Base-by-base conservation (phyloP, 169 alveolate genomes). In the Ichthyophthirius multifiliis region DNA sequence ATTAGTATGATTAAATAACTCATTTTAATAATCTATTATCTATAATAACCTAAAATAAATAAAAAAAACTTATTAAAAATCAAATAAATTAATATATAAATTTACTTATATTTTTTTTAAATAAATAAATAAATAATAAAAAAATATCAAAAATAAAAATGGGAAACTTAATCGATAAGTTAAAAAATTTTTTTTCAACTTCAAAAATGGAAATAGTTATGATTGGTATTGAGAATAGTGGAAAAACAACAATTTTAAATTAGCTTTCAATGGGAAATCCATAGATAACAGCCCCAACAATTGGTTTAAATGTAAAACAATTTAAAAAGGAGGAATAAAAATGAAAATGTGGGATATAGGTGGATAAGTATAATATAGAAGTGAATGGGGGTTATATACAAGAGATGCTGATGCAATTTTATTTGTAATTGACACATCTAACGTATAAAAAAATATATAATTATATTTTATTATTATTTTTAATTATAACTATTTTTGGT, bases 291-390 rank as follows among this genome's bases (percentile, higher is more conserved):
- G 92, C 89, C 13, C 94, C 94, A 7, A 92, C 96, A 23, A 87
- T 92, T 37, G 94, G 96, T 30, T 43, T 89, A 39, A 92, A 92
- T 83, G 94, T 92, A 15, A 87, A 83, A 74, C 73, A 75, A 65
- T 89, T 91, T 2, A 78, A 83, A 76, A 89, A 75, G 94, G 94
- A 73, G 89, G 86, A 37, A 87, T 92, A 5, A 76, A 74, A 6
- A 76, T 92, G 91, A 89, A 89, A 82, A 75, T 89, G 30, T 92
- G 96, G 93, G 93, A 92, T 67, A 67, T 92, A 4, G 96, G 94
- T 45, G 96, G 96, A 1, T 83, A 92, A 82, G 86, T 89, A 31
- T 82, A 92, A 65, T 87, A 92, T 82, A 65, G 96, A 73, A 77
- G 90, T 27, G 94, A 92, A 62, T 87, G 94, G 96, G 89, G 83